Conservation (phyloP, 768 basidiomycete genomes). For the Amanita thiersii region DNA sequence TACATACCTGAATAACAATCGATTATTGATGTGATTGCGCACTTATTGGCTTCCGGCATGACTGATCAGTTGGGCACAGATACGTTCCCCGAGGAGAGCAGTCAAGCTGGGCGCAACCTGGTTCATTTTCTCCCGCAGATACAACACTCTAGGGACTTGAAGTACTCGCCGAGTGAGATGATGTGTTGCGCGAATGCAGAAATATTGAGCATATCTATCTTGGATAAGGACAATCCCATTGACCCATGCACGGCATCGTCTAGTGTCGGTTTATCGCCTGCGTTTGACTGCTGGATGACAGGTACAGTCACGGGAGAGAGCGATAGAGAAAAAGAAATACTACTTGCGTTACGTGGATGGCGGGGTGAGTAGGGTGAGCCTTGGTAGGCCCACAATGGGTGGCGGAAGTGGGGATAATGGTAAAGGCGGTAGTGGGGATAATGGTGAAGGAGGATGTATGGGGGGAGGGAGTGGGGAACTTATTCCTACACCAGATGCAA, state of each 20-base stretch:
- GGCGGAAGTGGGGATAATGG: too few species aligned
- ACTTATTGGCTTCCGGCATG: constrained; percentile 97
- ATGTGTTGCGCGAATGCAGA: constrained; percentile 87
- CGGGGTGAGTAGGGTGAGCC: too few species aligned
- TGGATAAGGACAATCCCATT: constrained; percentile 87
- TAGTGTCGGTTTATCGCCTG: too few species aligned
- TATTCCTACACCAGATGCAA: too few species aligned
- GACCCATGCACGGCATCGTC: constrained; percentile 88
- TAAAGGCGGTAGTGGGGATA: too few species aligned
- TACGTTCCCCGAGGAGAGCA: constrained; percentile 84
- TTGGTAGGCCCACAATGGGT: too few species aligned
- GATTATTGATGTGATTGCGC: constrained; percentile 93
- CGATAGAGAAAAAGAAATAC: too few species aligned
- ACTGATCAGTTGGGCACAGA: constrained; percentile 87
- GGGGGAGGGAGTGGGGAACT: too few species aligned
- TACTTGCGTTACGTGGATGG: too few species aligned
- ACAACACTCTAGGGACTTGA: constrained; percentile 83
- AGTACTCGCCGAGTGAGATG: constrained; percentile 87
- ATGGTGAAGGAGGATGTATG: too few species aligned
- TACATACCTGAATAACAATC: constrained; percentile 83
- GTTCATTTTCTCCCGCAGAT: constrained; percentile 96
- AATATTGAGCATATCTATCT: constrained; percentile 98
- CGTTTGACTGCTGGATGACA: too few species aligned
- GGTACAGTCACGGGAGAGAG: too few species aligned
- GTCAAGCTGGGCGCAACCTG: constrained; percentile 91